phyloP scores from a whole-genome alignment of 2,329 filamentous ascomycete genomes.

The Trichoderma semiorbis region DNA sequence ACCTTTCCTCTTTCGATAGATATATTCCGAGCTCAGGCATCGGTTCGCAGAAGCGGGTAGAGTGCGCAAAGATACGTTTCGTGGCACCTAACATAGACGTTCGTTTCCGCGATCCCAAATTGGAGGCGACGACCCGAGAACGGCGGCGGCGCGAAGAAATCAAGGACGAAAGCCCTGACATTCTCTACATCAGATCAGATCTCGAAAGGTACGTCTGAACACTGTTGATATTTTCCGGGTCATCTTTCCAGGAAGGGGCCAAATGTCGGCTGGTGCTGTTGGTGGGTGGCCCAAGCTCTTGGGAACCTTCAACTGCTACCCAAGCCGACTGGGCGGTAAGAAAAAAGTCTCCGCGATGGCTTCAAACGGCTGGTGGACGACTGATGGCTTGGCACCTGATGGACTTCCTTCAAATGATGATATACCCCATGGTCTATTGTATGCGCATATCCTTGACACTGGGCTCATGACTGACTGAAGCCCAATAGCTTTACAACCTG shows the following conservation, averaged over 20 bases:
- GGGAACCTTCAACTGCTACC: slow-evolving; percentile 1
- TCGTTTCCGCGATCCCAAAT: neutral
- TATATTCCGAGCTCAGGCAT: neutral
- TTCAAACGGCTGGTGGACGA: neutral
- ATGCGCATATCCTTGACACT: neutral
- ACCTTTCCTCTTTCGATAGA: neutral
- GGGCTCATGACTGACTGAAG: neutral
- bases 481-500: neutral
- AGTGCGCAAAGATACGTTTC: neutral
- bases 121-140: neutral
- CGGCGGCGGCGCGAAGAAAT: neutral
- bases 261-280: neutral
- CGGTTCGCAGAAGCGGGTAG: neutral
- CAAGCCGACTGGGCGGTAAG: neutral
- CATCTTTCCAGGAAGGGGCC: neutral
- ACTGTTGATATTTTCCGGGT: neutral
- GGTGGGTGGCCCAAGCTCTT: slow-evolving; percentile 13
- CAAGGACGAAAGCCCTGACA: neutral
- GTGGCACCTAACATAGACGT: neutral
- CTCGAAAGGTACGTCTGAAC: neutral
- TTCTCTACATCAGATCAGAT: neutral
- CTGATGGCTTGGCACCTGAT: neutral
- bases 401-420: neutral
- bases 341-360: neutral
- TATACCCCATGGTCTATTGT: neutral